Evolutionary conservation across 2,329 filamentous ascomycete species (phyloP).

Genomic region (Talaromyces sp.): DNA sequence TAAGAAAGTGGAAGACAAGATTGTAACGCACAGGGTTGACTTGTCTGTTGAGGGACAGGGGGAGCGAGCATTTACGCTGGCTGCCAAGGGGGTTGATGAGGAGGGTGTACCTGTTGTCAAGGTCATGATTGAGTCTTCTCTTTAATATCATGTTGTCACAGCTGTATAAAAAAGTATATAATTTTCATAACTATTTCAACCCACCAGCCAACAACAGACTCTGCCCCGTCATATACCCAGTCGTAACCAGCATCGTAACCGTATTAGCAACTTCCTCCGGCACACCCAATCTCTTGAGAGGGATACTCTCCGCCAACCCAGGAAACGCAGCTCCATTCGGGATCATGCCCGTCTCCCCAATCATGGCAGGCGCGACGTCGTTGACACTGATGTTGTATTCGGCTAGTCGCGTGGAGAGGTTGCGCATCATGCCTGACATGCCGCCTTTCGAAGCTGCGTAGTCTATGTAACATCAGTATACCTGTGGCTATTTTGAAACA

Average conservation of each 20-base stretch:
- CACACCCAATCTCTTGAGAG: conserved; percentile 56
- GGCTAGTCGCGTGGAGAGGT: conserved; percentile 58
- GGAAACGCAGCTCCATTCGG: conserved; percentile 57
- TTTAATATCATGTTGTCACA: neutral
- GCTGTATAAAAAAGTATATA: neutral
- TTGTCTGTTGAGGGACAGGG: conserved; percentile 44
- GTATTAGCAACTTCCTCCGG: conserved; percentile 60
- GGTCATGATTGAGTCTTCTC: conserved; percentile 44
- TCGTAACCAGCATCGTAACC: conserved; percentile 59
- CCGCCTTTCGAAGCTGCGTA: conserved; percentile 62
- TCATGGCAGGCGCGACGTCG: conserved; percentile 67
- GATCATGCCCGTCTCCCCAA: conserved; percentile 63
- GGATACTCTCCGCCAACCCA: conserved; percentile 59
- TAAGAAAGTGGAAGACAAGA: conserved; percentile 47
- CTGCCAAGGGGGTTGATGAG: conserved; percentile 51
- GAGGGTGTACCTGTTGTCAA: conserved; percentile 53
- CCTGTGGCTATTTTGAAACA: neutral
- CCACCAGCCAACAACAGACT: conserved; percentile 51
- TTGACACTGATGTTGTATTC: conserved; percentile 63
- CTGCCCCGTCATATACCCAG: conserved; percentile 60
- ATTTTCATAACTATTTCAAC: conserved; percentile 16
- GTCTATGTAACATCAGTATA: conserved; percentile 24
- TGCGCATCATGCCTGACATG: conserved; percentile 63
- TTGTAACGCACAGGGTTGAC: conserved; percentile 53
- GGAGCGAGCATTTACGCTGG: conserved; percentile 51